Evolutionary conservation across 1,284 basidiomycete species (phyloP), one percentile per base, ranked within the genome.

Genomic region (Chondrostereum purpureum): DNA sequence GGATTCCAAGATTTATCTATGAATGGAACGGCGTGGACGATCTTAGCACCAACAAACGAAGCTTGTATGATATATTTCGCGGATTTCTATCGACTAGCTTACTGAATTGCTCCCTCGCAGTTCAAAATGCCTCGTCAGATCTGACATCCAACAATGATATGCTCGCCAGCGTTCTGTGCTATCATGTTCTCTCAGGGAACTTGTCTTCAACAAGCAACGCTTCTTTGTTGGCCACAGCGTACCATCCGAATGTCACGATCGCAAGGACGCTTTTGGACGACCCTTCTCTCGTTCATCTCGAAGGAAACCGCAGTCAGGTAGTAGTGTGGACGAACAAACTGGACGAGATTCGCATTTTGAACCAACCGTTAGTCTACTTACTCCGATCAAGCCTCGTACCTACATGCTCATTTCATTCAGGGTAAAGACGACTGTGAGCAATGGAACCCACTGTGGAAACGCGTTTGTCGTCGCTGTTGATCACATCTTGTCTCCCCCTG

Each of bases 191-290:
- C 27, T 31, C 27, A 8, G 27, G 27, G 27, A 31, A 31, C 27
- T 31, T 31, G 8, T 8, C 27, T 31, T 31, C 27, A n/a, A 8
- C 27, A n/a, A 31, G 27, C 27, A 31, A 31, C n/a, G 27, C 27
- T 8, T 31, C 27, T n/a, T n/a, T 31, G 27, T 18, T 39, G 12
- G 37, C n/a, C 12, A 20, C n/a, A 12, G 37, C 3, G 12, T 2
- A 14, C 8, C 74, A 61, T 52, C 75, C 76, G 3, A 76, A 76
- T 51, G 63, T 75, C 45, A 86, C 84, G 0, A 64, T 88, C 44
- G 80, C 80, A 3, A 72, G 79, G 34, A 83, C 85, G 0, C 65
- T 81, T 12, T 66, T 86, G 39, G 75, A 72, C 39, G 67, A 74
- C 41, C 56, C 71, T 0, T 47, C 60, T 0, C 53, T 69, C 14